Percentiles rank a stretch among this genome's conserved stretches.
phyloP scores from a whole-genome alignment of 768 basidiomycete genomes.

The Tylopilus plumbeoviolaceoides region DNA sequence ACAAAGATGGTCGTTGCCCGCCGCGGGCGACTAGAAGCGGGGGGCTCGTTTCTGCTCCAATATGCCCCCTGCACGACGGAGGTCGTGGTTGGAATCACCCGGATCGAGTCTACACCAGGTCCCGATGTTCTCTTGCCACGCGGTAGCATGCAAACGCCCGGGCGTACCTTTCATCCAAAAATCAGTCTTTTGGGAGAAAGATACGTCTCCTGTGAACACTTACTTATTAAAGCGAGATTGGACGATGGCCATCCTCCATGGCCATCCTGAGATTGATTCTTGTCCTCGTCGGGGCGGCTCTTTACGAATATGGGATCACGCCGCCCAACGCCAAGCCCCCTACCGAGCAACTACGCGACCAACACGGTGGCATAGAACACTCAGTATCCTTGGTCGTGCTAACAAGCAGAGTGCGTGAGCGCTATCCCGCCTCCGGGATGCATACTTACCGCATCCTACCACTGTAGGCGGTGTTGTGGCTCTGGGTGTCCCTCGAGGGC shows the following conservation, averaged over 20 bases:
- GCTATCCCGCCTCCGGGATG: neutral
- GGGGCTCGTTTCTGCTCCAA: no score
- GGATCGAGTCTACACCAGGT: no score
- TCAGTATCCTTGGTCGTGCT: neutral
- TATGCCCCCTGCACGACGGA: no score
- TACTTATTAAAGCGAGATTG: neutral
- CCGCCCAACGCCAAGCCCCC: constrained; percentile 15
- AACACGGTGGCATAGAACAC: neutral
- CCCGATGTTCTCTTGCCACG: no score
- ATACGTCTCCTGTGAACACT: neutral
- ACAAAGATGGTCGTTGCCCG: no score
- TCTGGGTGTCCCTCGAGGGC: constrained; percentile 8
- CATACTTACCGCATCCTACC: neutral
- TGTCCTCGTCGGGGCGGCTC: neutral
- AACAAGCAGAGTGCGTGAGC: neutral
- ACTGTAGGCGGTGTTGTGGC: neutral
- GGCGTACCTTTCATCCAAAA: no score
- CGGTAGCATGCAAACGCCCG: no score
- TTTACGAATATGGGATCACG: constrained; percentile 2
- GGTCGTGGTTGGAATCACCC: no score
- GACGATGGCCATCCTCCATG: neutral
- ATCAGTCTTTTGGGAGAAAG: no score
- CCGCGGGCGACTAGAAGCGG: no score
- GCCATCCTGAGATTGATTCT: constrained; percentile 4
- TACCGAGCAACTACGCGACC: constrained; percentile 9